Evolutionary conservation across 1,139 yeast species (phyloP), one percentile per base, ranked within the genome.

Genomic region (Debaryomyces psychrophilus): DNA sequence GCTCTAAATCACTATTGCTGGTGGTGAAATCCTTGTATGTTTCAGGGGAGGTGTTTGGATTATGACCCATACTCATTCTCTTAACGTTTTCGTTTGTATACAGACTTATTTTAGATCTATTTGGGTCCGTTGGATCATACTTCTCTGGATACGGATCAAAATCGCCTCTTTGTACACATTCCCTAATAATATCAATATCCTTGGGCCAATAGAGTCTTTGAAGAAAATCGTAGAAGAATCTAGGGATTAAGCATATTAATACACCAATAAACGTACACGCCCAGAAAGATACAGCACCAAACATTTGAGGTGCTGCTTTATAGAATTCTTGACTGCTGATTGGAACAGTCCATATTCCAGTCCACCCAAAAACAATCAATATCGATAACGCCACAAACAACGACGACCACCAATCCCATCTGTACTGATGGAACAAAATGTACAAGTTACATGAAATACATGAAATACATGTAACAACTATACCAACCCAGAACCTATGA

Each of bases 361-460:
- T 84, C 97, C 98, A 92, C 47, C 82, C 83, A 64, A 82, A 87
- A 41, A 90, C 74, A 41, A 90, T 60, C 49, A 90, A 59, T 47
- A 83, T 78, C 6, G 96, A 87, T 37, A 92, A 60, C 8, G 71
- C 69, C 48, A 82, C 80, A 58, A 89, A 77, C 45, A 87, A 61
- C 15, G 77, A 57, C 4, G 92, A 82, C 46, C 90, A 70, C 95
- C 96, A 90, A 68, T 93, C 99, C 99, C 99, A 93, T 61, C 96
- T 79, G 62, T 83, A 83, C 67, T 90, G 96, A 62, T 90, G 96
- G 55, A 87, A 67, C 58, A 90, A 61, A 44, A 93, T 84, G 69
- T 87, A 92, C 11, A 82, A 56, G 64, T 93, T 89, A 68, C 97
- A 90, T 8, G 96, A 73, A 47, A 87, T 72, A 50, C 88, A 89